Evolutionary conservation across 1,139 yeast genomes (phyloP).

Genomic region (Candida neerlandica): DNA sequence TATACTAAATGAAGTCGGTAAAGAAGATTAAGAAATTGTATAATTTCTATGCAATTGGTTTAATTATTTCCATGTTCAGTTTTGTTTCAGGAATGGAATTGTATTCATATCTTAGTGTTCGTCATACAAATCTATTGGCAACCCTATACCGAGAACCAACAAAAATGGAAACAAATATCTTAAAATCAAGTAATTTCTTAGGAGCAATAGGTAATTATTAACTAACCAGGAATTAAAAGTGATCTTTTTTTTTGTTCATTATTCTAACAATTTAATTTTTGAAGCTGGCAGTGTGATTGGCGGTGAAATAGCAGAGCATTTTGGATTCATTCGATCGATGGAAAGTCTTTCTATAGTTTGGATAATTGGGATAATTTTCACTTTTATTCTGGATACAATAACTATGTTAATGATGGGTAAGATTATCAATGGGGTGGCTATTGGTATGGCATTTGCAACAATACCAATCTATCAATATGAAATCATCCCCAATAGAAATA

Average conservation of each 20-base stretch:
- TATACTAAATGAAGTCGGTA: conserved; percentile 4
- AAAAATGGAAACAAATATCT: conserved; percentile 28
- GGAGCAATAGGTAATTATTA: conserved; percentile 34
- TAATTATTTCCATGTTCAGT: conserved; percentile 25
- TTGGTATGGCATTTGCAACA: conserved; percentile 34
- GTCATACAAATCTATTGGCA: conserved; percentile 25
- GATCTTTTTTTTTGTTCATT: not conserved
- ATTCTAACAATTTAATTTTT: conserved; percentile 3
- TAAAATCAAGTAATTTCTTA: conserved; percentile 31
- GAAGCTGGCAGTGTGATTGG: conserved; percentile 35
- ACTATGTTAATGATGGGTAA: conserved; percentile 31
- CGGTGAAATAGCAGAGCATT: conserved; percentile 32
- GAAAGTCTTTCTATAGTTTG: conserved; percentile 31
- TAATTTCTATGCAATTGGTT: conserved; percentile 16
- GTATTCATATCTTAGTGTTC: conserved; percentile 27
- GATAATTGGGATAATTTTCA: conserved; percentile 29
- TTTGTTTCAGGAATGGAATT: conserved; percentile 36
- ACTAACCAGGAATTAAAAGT: not conserved
- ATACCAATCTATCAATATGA: conserved; percentile 38
- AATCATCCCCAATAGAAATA: conserved; percentile 24
- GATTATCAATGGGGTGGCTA: conserved; percentile 32
- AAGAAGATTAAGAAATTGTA: conserved; percentile 13
- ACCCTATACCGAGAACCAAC: conserved; percentile 26
- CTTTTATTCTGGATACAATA: conserved; percentile 28
- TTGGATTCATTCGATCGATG: conserved; percentile 31